Conservation (phyloP, 352 stramenopile species). For the Pythium utonaiense region DNA sequence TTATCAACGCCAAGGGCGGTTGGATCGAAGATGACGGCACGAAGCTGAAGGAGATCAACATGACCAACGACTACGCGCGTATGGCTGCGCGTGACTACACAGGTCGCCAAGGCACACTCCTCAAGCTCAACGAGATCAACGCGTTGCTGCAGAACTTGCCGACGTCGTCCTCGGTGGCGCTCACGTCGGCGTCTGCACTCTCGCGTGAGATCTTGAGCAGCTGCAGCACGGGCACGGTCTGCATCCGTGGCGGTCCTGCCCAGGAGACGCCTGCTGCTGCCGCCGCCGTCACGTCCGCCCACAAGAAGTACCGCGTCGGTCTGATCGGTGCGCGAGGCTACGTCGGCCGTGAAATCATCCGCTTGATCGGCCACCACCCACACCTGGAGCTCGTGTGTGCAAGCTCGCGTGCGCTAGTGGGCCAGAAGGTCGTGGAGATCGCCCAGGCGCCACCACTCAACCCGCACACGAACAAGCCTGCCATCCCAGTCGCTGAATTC, state of each 20-base stretch:
- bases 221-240: conserved; percentile 83
- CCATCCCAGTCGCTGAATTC: conserved; percentile 36
- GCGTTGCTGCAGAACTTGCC: conserved; percentile 72
- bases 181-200: conserved; percentile 79
- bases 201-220: conserved; percentile 84
- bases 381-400: conserved; percentile 82
- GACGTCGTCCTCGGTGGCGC: conserved; percentile 73
- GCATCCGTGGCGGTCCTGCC: conserved; percentile 47
- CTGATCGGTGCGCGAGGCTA: conserved; percentile 85
- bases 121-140: conserved; percentile 92
- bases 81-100: conserved; percentile 85
- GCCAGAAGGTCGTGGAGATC: conserved; percentile 75
- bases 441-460: conserved; percentile 73
- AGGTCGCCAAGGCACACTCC: conserved; percentile 85
- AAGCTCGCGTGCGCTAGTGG: conserved; percentile 74
- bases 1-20: conserved; percentile 86
- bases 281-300: conserved; percentile 16
- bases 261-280: conserved; percentile 7
- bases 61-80: conserved; percentile 70
- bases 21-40: conserved; percentile 85
- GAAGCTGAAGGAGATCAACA: conserved; percentile 81
- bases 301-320: conserved; percentile 73
- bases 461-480: conserved; percentile 73
- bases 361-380: conserved; percentile 70
- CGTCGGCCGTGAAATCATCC: conserved; percentile 84